Evolutionary conservation across 106 monocot species (phyloP), one percentile per base, ranked within the genome.

Genomic region (Xerophyta viscosa): DNA sequence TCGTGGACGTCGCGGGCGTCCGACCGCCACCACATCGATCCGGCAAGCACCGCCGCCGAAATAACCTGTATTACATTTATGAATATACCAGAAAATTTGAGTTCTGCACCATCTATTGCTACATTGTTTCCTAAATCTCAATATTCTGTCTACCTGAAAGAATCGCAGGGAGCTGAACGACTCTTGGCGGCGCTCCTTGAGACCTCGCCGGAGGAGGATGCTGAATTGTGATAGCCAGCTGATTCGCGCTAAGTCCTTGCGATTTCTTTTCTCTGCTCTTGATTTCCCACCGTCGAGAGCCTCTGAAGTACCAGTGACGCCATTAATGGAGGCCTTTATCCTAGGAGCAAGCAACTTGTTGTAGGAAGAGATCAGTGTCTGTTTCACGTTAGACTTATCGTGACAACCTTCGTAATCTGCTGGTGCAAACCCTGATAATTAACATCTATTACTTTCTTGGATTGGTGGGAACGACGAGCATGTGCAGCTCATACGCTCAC

Each of bases 11-110:
- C 26, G 13, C 27, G 60, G 25, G 77, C 62, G 68, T 56, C 64
- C 13, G 89, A 89, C 30, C 64, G 96, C 82, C 79, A 89, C 96
- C 96, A 98, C 82, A 98, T 82, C 1, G 56, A 51, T 0, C 96
- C 96, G 0, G 89, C 70, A 0, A 98, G 73, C 2, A 85, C 9
- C 0, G 96, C 78, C 0, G 96, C 59, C 0, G 89, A 73, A 0
- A 82, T 18, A 52, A 98, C 85, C 48, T n/a, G n/a, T n/a, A n/a
- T n/a, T n/a, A n/a, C n/a, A n/a, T n/a, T n/a, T n/a, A n/a, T n/a
- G n/a, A n/a, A n/a, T n/a, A n/a, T n/a, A n/a, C n/a, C n/a, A n/a
- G n/a, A n/a, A n/a, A n/a, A n/a, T n/a, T n/a, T n/a, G n/a, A n/a
- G n/a, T n/a, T n/a, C n/a, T n/a, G n/a, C n/a, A n/a, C n/a, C n/a